Evolutionary conservation across 768 basidiomycete species (phyloP).

Genomic region (Arthromyces matolae): DNA sequence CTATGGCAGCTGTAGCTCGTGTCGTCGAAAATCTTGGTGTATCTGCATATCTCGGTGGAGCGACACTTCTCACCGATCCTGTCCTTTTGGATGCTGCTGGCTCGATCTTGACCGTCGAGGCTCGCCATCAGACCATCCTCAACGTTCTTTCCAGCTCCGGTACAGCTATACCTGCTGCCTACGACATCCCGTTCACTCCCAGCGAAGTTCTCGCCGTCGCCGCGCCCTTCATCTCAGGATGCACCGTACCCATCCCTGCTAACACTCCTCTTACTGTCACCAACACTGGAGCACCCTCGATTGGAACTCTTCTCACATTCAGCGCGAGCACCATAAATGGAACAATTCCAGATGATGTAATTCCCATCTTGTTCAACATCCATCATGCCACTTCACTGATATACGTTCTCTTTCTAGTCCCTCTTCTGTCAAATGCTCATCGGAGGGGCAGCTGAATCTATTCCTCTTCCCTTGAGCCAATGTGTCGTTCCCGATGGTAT

Average conservation of each 20-base stretch:
- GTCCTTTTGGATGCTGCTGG: constrained; percentile 61
- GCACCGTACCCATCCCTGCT: constrained; percentile 57
- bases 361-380: constrained; percentile 17
- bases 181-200: constrained; percentile 71
- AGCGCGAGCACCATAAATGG: constrained; percentile 52
- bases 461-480: constrained; percentile 53
- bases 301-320: constrained; percentile 65
- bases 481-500: constrained; percentile 66
- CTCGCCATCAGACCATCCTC: constrained; percentile 77
- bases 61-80: constrained; percentile 58
- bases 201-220: constrained; percentile 70
- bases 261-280: constrained; percentile 60
- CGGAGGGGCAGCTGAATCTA: constrained; percentile 53
- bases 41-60: constrained; percentile 71
- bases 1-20: constrained; percentile 70
- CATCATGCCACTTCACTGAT: not conserved
- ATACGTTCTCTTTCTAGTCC: constrained; percentile 29
- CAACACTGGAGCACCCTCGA: constrained; percentile 51
- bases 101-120: constrained; percentile 74
- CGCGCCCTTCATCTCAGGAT: constrained; percentile 60
- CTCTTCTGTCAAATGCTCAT: constrained; percentile 75
- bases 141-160: constrained; percentile 62
- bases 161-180: constrained; percentile 59
- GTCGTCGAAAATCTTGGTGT: constrained; percentile 77
- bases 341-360: constrained; percentile 38